Evolutionary conservation across 139 green algal species (phyloP).

Genomic region (Chlamydomonas schloesseri): DNA sequence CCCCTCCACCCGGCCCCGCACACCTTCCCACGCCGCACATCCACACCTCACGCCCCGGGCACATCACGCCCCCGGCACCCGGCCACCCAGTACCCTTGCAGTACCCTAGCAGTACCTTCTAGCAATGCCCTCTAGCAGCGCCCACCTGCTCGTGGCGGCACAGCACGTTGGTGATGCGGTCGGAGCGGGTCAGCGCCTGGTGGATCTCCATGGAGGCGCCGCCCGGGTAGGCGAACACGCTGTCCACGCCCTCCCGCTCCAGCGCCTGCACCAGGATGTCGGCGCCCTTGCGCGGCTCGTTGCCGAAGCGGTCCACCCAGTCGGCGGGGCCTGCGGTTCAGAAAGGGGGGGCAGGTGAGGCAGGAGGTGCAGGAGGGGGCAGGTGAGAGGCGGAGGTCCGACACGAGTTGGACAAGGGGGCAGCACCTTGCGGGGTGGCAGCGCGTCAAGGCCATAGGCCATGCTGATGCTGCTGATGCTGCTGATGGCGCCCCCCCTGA

Average conservation of each 20-base stretch:
- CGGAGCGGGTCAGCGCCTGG: constrained; percentile 95
- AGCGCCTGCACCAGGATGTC: constrained; percentile 98
- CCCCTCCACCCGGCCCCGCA: no score
- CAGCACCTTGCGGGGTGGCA: no score
- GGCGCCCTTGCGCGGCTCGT: constrained; percentile 91
- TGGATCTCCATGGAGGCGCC: constrained; percentile 99
- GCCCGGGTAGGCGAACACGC: constrained; percentile 82
- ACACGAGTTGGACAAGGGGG: no score
- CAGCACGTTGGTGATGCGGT: constrained; percentile 94
- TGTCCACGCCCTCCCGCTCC: constrained; percentile 92
- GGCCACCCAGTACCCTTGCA: neutral
- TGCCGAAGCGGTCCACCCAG: constrained; percentile 89
- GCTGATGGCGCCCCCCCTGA: no score
- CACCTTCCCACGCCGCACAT: no score
- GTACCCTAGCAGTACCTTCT: no score
- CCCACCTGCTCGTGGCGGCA: constrained; percentile 97
- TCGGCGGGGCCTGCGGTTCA: constrained; percentile 52
- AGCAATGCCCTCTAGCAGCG: no score
- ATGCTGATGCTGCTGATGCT: no score
- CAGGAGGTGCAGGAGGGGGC: neutral
- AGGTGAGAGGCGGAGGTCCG: no score
- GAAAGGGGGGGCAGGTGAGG: neutral
- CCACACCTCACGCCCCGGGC: no score
- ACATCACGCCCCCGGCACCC: neutral
- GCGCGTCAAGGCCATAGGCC: no score